phyloP scores from a whole-genome alignment of 768 basidiomycete species.

The Botryobasidium botryosum region DNA sequence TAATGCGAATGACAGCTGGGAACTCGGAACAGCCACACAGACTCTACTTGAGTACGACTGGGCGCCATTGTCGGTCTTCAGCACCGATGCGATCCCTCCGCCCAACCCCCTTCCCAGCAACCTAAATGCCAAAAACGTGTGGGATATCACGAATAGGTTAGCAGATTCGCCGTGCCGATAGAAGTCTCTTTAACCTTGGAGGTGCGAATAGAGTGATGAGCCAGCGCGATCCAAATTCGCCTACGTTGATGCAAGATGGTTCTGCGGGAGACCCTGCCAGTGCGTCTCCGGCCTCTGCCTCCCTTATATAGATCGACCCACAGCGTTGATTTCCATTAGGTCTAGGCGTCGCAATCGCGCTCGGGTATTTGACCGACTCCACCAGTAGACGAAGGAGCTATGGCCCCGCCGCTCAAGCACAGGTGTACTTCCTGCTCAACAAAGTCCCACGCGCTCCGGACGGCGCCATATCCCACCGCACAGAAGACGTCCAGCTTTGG shows the following conservation, averaged over 20 bases:
- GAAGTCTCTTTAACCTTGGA: no score
- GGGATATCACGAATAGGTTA: no score
- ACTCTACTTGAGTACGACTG: no score
- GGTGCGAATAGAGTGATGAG: no score
- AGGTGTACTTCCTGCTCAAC: conserved; percentile 15
- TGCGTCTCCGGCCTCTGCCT: conserved; percentile 4
- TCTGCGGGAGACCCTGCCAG: conserved; percentile 20
- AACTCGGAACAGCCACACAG: no score
- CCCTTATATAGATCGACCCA: not conserved
- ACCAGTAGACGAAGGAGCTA: conserved; percentile 6
- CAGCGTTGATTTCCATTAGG: not conserved
- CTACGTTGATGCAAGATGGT: conserved; percentile 13
- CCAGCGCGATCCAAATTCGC: no score
- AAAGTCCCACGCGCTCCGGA: conserved; percentile 12
- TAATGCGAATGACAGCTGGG: no score
- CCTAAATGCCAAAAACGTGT: no score
- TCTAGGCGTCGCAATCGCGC: conserved; percentile 10
- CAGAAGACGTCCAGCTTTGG: conserved; percentile 16
- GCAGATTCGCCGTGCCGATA: no score
- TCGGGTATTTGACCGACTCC: conserved; percentile 11
- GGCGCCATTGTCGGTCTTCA: no score
- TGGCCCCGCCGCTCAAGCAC: conserved; percentile 10
- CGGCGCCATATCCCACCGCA: conserved; percentile 20
- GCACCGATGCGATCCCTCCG: no score
- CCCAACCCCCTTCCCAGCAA: no score